These are phyloP conservation scores for Rhizophagus sp. DNA, from an alignment of 192 early-diverging fungal genomes.

Conservation along the genomic window DNA sequence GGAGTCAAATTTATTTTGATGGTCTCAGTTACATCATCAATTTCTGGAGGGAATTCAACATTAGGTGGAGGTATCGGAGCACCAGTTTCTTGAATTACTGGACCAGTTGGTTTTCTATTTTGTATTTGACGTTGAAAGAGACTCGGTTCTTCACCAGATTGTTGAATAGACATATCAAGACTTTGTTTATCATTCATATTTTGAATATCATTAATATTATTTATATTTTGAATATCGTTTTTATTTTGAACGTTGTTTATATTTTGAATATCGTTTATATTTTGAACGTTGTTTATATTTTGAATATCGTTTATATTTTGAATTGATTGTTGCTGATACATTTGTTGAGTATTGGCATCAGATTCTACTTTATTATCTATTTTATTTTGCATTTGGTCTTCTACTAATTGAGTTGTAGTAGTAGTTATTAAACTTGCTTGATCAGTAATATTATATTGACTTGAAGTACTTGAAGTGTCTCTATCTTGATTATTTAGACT, in stretches of 20 bases:
- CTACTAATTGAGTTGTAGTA: background rate
- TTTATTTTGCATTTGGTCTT: background rate
- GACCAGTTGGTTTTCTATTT: background rate
- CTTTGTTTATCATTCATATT: background rate
- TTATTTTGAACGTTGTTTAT: too few relatives aligned
- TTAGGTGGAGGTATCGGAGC: background rate
- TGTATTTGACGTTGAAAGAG: background rate
- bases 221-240: background rate
- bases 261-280: too few relatives aligned
- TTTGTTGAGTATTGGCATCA: background rate
- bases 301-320: too few relatives aligned
- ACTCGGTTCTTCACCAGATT: background rate
- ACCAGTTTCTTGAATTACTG: too few relatives aligned
- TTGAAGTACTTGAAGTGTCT: background rate
- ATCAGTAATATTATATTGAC: background rate
- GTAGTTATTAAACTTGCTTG: background rate
- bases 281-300: too few relatives aligned
- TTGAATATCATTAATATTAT: background rate
- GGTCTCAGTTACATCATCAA: background rate
- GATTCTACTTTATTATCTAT: background rate
- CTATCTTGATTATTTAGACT: background rate
- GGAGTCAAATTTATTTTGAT: constrained; percentile 2
- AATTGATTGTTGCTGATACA: too few relatives aligned
- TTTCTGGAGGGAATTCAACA: background rate
- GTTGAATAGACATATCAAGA: background rate